Percentiles rank a stretch among this genome's conserved stretches.
Evolutionary conservation across 2,329 filamentous ascomycete species (phyloP).

Genomic region (Calonectria leucothoes): DNA sequence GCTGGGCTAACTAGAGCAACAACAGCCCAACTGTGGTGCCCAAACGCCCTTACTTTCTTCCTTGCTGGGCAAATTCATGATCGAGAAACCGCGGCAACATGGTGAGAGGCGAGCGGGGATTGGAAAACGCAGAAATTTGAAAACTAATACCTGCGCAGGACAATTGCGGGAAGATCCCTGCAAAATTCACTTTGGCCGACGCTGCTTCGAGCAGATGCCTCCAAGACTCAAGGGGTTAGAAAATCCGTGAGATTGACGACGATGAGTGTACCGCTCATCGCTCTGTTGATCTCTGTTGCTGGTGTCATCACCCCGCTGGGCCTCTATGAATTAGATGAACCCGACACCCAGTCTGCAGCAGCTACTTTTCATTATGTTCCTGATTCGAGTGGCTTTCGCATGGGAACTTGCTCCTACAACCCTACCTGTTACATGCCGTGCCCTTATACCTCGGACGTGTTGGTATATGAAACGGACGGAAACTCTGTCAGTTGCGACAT

Average conservation of each 20-base stretch:
- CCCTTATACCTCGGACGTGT: slow-evolving; percentile 19
- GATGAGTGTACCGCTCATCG: slow-evolving; percentile 2
- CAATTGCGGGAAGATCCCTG: slow-evolving; percentile 10
- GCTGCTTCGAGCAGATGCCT: slow-evolving; percentile 18
- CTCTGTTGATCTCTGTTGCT: slow-evolving; percentile 11
- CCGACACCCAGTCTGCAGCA: background rate
- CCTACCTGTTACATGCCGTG: background rate
- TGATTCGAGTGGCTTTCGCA: slow-evolving; percentile 19
- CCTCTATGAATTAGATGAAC: slow-evolving; percentile 21
- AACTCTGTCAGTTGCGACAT: background rate
- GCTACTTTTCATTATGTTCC: slow-evolving; percentile 14
- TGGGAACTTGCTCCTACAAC: background rate
- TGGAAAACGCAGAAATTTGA: background rate
- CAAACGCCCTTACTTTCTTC: slow-evolving; percentile 15
- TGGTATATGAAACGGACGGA: slow-evolving; percentile 1
- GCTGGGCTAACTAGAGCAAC: background rate
- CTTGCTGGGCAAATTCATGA: slow-evolving; percentile 12
- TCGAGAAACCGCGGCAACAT: slow-evolving; percentile 18
- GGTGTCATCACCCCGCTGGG: slow-evolving; percentile 24
- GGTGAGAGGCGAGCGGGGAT: background rate
- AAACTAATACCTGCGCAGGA: background rate
- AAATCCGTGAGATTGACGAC: slow-evolving; percentile 10
- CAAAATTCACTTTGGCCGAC: slow-evolving; percentile 23
- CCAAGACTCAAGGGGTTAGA: slow-evolving; percentile 11
- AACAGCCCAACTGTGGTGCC: slow-evolving; percentile 21